Conservation (phyloP, 106 monocot species). For the Narthecium ossifragum region DNA sequence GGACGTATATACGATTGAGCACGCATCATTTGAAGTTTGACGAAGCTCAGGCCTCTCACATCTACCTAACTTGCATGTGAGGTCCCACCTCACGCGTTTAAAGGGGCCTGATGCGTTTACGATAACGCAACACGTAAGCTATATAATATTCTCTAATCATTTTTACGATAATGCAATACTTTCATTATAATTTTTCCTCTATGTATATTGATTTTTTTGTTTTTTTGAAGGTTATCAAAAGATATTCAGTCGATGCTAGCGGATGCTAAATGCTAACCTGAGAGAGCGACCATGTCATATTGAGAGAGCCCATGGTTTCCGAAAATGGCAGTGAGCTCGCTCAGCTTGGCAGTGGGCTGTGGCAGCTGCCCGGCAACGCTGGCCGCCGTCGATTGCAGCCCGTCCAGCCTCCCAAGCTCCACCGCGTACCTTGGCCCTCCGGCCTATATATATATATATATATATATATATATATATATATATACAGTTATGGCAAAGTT, state of each 20-base stretch:
- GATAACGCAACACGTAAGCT: no score
- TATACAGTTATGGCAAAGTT: neutral
- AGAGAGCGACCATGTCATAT: slow-evolving; percentile 82
- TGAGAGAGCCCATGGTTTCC: slow-evolving; percentile 46
- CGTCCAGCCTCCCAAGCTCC: slow-evolving; percentile 87
- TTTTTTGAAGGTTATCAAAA: no score
- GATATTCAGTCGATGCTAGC: no score
- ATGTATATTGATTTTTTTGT: no score
- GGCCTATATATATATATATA: slow-evolving; percentile 19
- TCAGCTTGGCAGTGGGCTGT: slow-evolving; percentile 36
- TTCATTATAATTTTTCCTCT: no score
- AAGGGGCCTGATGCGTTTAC: neutral
- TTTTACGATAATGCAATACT: neutral
- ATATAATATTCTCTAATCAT: no score
- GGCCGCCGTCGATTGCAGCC: slow-evolving; percentile 62
- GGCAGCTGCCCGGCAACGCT: slow-evolving; percentile 75
- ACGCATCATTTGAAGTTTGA: no score
- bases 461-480: neutral
- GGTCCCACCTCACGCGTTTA: no score
- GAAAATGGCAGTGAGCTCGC: slow-evolving; percentile 66
- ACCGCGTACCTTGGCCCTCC: slow-evolving; percentile 78
- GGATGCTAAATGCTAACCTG: slow-evolving; percentile 32
- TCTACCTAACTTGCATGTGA: no score
- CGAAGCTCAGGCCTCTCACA: no score
- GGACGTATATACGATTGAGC: no score